These are phyloP conservation scores for Colletotrichum plurivorum DNA, from an alignment of 2,329 filamentous ascomycete genomes.

Conservation along the genomic window DNA sequence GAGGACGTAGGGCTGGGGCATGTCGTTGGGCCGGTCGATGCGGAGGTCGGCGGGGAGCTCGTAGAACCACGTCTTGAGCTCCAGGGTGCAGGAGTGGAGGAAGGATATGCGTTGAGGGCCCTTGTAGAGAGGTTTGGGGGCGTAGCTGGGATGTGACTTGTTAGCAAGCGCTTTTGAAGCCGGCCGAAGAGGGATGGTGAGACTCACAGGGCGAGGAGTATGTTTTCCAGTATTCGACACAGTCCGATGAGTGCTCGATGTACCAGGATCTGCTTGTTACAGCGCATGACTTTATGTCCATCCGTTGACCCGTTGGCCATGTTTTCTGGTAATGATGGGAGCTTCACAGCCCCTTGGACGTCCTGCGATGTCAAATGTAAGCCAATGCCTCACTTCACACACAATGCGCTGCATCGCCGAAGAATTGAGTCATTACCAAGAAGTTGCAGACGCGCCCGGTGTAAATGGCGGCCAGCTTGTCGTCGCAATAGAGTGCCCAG, in stretches of 20 bases:
- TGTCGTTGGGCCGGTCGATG: constrained; percentile 43
- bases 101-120: constrained; percentile 44
- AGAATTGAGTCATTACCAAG: constrained; percentile 44
- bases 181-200: no score
- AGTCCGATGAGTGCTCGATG: constrained; percentile 47
- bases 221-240: constrained; percentile 50
- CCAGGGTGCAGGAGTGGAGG: constrained; percentile 49
- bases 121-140: constrained; percentile 46
- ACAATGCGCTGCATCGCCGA: not conserved
- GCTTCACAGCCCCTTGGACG: constrained; percentile 49
- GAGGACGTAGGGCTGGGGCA: constrained; percentile 50
- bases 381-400: not conserved
- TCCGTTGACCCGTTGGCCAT: not conserved
- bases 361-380: constrained; percentile 41
- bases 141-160: constrained; percentile 43
- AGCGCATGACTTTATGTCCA: constrained; percentile 8
- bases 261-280: constrained; percentile 32
- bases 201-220: constrained; percentile 48
- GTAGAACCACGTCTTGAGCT: constrained; percentile 53
- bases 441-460: constrained; percentile 53
- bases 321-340: constrained; percentile 40
- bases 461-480: constrained; percentile 52
- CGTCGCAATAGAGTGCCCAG: constrained; percentile 53
- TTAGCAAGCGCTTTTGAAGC: not conserved
- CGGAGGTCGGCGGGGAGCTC: constrained; percentile 49